Percentiles rank a stretch among this genome's conserved stretches.
These are phyloP conservation scores for Primulina tabacum DNA, from an alignment of 257 asterid genomes.

Conservation along the genomic window DNA sequence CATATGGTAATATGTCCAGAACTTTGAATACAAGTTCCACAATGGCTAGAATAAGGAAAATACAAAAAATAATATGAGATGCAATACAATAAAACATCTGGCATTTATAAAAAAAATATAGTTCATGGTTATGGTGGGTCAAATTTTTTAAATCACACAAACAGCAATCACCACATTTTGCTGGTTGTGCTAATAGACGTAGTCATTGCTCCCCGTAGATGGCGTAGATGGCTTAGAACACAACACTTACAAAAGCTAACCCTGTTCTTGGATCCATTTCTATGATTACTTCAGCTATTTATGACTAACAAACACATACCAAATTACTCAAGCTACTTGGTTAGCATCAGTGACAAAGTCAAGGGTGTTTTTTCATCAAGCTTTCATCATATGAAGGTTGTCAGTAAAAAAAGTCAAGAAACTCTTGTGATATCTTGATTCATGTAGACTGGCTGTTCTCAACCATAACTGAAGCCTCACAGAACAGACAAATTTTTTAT, in stretches of 20 bases:
- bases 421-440: not conserved
- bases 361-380: not conserved
- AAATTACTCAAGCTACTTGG: not conserved
- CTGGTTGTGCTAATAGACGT: not conserved
- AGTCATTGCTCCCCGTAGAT: not conserved
- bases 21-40: not conserved
- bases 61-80: not conserved
- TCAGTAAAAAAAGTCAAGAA: not conserved
- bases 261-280: not conserved
- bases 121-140: not conserved
- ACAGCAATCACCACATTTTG: not conserved
- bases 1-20: not conserved
- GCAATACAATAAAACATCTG: not conserved
- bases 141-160: too few species aligned
- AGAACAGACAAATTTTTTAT: too few species aligned
- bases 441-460: too few species aligned
- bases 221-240: not conserved
- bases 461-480: too few species aligned
- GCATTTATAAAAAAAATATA: too few species aligned
- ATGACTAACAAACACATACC: not conserved
- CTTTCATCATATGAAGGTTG: not conserved
- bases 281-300: not conserved
- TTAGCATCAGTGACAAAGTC: too few species aligned
- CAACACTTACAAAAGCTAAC: not conserved
- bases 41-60: not conserved